Evolutionary conservation across 257 asterid genomes (phyloP).

Genomic region (Solanum megistacrolobum): DNA sequence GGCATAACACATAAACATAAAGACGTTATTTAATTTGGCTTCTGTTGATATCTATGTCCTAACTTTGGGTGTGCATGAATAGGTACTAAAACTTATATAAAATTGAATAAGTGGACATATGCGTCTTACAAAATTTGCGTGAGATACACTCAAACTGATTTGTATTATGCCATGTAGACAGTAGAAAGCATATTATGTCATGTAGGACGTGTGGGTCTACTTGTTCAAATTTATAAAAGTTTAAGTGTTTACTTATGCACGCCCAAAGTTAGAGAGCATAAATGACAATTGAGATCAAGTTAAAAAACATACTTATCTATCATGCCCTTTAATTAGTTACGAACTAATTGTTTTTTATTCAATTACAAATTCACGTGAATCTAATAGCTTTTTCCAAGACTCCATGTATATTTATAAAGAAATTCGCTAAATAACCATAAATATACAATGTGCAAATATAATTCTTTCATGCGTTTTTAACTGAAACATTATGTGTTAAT

Average conservation of each 20-base stretch:
- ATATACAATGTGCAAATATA: neutral
- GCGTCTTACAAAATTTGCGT: too few species aligned
- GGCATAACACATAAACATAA: neutral
- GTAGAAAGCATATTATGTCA: too few species aligned
- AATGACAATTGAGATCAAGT: too few species aligned
- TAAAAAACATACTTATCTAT: too few species aligned
- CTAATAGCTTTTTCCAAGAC: neutral
- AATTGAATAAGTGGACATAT: too few species aligned
- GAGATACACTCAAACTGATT: too few species aligned
- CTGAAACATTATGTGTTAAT: neutral
- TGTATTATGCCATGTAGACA: neutral
- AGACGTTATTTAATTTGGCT: fast-evolving
- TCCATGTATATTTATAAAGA: neutral
- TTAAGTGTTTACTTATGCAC: fast-evolving
- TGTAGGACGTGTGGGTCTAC: too few species aligned
- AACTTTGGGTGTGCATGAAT: fast-evolving
- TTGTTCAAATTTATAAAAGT: too few species aligned
- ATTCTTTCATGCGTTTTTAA: neutral
- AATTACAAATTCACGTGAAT: neutral
- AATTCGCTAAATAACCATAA: too few species aligned
- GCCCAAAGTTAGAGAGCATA: too few species aligned
- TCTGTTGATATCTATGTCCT: neutral
- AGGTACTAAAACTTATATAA: neutral
- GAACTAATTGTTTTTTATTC: neutral
- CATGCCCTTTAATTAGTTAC: neutral